Evolutionary conservation across 139 green algal genomes (phyloP).

Genomic region (Tetradesmus lagerheimii): DNA sequence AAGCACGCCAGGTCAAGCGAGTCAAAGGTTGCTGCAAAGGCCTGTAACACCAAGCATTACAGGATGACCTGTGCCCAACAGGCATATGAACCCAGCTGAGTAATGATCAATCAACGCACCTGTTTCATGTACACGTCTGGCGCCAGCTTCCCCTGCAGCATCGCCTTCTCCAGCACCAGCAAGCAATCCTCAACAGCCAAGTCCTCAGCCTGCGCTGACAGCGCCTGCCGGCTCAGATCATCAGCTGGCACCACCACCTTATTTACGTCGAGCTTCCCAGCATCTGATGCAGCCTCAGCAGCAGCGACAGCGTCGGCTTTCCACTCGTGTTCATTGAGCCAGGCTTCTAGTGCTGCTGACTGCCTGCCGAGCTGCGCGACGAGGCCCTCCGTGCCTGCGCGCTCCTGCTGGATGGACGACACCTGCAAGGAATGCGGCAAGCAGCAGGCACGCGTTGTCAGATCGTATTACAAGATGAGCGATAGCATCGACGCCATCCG

Average conservation of each 20-base stretch:
- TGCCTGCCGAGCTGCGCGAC: constrained; percentile 73
- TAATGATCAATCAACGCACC: too few relatives aligned
- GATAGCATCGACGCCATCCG: too few relatives aligned
- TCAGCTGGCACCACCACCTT: constrained; percentile 77
- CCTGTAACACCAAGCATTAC: too few relatives aligned
- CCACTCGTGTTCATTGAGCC: constrained; percentile 81
- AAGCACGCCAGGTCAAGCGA: too few relatives aligned
- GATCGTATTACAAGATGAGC: too few relatives aligned
- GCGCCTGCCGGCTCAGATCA: constrained; percentile 74
- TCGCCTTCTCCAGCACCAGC: constrained; percentile 81
- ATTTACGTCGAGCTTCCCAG: constrained; percentile 35
- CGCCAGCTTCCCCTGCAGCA: constrained; percentile 66
- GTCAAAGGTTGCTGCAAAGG: too few relatives aligned
- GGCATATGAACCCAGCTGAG: too few relatives aligned
- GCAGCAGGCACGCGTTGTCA: too few relatives aligned
- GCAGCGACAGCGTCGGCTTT: constrained; percentile 50
- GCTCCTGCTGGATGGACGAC: constrained; percentile 64
- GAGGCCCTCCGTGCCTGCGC: constrained; percentile 73
- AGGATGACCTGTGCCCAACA: too few relatives aligned
- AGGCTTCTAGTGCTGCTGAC: constrained; percentile 65
- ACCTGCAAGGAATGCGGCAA: constrained; percentile 18
- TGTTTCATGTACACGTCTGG: constrained; percentile 86
- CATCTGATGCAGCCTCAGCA: neutral
- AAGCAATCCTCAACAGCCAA: constrained; percentile 90
- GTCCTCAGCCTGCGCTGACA: constrained; percentile 84